These are phyloP conservation scores for Corylus heterophylla DNA, from an alignment of 306 rosid genomes.

Conservation along the genomic window DNA sequence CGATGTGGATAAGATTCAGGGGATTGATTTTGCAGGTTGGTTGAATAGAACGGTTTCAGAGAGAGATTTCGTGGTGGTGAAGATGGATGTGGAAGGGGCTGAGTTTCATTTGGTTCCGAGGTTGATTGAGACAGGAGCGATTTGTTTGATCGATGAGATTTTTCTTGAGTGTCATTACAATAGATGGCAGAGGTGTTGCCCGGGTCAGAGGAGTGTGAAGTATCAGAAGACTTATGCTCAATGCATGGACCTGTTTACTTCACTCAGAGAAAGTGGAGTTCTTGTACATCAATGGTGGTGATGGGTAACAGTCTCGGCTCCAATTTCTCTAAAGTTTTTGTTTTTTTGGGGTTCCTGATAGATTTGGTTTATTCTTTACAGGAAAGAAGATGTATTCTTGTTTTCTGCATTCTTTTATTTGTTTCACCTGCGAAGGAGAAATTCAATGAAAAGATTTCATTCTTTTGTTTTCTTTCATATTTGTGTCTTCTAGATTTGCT, in stretches of 20 bases:
- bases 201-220: conserved; percentile 54
- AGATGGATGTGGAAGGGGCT: conserved; percentile 69
- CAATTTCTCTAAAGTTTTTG: neutral
- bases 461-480: neutral
- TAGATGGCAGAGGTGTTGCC: conserved; percentile 59
- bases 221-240: conserved; percentile 46
- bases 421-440: conserved; percentile 8
- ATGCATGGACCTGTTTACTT: conserved; percentile 50
- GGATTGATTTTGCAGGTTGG: conserved; percentile 62
- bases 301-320: conserved; percentile 5
- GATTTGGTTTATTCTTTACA: conserved; percentile 18
- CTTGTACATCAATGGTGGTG: conserved; percentile 78
- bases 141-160: conserved; percentile 66
- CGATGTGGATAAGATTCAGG: conserved; percentile 48
- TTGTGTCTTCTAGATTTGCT: neutral
- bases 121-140: conserved; percentile 58
- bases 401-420: conserved; percentile 8
- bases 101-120: conserved; percentile 66
- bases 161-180: conserved; percentile 69
- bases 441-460: conserved; percentile 11
- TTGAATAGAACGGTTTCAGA: conserved; percentile 32
- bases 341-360: conserved; percentile 20
- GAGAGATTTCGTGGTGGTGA: conserved; percentile 61
- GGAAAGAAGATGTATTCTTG: neutral
- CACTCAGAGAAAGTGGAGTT: conserved; percentile 56